Percentiles rank a stretch among this genome's conserved stretches.
Evolutionary conservation across 192 early-diverging fungal genomes (phyloP).

Genomic region (Coemansia sp.): DNA sequence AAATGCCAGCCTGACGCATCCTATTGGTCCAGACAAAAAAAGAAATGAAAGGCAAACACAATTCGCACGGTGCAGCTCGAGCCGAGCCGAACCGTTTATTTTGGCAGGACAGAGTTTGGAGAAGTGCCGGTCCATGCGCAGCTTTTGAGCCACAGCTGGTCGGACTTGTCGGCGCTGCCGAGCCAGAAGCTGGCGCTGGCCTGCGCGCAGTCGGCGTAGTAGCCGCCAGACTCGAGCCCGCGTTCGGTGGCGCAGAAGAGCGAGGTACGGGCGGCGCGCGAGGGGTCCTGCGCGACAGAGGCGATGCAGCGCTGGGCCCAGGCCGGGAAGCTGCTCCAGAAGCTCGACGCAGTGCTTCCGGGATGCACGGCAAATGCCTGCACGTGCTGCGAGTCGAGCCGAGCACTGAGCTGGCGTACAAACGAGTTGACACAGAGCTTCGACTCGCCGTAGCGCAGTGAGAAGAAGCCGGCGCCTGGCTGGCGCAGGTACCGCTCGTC

Average conservation of each 20-base stretch:
- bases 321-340: slow-evolving; percentile 38
- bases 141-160: slow-evolving; percentile 44
- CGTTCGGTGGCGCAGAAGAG: slow-evolving; percentile 48
- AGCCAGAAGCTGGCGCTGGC: slow-evolving; percentile 41
- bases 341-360: slow-evolving; percentile 45
- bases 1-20: slow-evolving; percentile 11
- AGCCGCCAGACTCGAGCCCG: slow-evolving; percentile 30
- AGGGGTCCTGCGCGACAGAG: slow-evolving; percentile 38
- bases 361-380: slow-evolving; percentile 41
- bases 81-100: not conserved
- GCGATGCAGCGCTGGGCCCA: slow-evolving; percentile 45
- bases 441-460: slow-evolving; percentile 49
- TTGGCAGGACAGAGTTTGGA: slow-evolving; percentile 15
- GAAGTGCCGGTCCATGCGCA: slow-evolving; percentile 47
- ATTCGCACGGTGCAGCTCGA: not conserved
- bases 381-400: slow-evolving; percentile 15
- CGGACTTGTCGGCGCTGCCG: slow-evolving; percentile 13
- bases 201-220: slow-evolving; percentile 43
- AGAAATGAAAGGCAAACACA: not conserved
- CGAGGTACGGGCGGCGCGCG: slow-evolving; percentile 42
- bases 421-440: slow-evolving; percentile 51
- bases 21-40: slow-evolving; percentile 16
- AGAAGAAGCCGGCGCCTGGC: slow-evolving; percentile 43
- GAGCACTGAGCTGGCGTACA: slow-evolving; percentile 25
- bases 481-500: slow-evolving; percentile 36